Evolutionary conservation across 1,139 yeast species (phyloP).

Genomic region (Hyphopichia khmerensis): DNA sequence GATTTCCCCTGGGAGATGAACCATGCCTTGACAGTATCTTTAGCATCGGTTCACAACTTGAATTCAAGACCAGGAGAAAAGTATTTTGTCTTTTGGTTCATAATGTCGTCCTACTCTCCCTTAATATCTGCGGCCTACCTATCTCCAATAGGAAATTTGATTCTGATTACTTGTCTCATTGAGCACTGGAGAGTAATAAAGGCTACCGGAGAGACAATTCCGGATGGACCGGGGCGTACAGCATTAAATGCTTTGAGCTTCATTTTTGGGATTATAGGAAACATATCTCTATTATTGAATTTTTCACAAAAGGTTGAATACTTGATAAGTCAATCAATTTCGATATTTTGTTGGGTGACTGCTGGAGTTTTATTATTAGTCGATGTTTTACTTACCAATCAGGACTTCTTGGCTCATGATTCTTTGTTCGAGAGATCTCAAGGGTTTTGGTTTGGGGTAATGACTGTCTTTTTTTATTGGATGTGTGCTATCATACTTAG

Average conservation of each 20-base stretch:
- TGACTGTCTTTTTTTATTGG: slow-evolving; percentile 62
- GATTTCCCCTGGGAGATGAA: slow-evolving; percentile 21
- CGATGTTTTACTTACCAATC: slow-evolving; percentile 39
- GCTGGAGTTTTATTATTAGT: slow-evolving; percentile 55
- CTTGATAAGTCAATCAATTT: slow-evolving; percentile 55
- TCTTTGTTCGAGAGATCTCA: slow-evolving; percentile 39
- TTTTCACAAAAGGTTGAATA: slow-evolving; percentile 60
- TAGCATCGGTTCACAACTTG: slow-evolving; percentile 28
- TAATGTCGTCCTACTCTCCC: slow-evolving; percentile 66
- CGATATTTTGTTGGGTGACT: slow-evolving; percentile 61
- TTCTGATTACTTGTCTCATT: slow-evolving; percentile 68
- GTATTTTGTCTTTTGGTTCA: slow-evolving; percentile 56
- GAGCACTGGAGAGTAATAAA: slow-evolving; percentile 59
- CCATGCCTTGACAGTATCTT: slow-evolving; percentile 32
- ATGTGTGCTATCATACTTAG: slow-evolving; percentile 51
- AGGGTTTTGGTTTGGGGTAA: slow-evolving; percentile 77
- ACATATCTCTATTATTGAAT: slow-evolving; percentile 63
- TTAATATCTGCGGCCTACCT: slow-evolving; percentile 64
- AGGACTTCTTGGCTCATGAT: slow-evolving; percentile 11
- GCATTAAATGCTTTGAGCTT: slow-evolving; percentile 62
- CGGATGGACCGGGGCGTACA: slow-evolving; percentile 35
- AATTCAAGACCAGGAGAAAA: slow-evolving; percentile 47
- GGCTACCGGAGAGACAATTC: slow-evolving; percentile 19
- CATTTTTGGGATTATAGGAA: slow-evolving; percentile 63
- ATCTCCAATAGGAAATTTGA: slow-evolving; percentile 76